Base-by-base conservation (phyloP, 805 yeast species). In the Wickerhamomyces sydowiorum region DNA sequence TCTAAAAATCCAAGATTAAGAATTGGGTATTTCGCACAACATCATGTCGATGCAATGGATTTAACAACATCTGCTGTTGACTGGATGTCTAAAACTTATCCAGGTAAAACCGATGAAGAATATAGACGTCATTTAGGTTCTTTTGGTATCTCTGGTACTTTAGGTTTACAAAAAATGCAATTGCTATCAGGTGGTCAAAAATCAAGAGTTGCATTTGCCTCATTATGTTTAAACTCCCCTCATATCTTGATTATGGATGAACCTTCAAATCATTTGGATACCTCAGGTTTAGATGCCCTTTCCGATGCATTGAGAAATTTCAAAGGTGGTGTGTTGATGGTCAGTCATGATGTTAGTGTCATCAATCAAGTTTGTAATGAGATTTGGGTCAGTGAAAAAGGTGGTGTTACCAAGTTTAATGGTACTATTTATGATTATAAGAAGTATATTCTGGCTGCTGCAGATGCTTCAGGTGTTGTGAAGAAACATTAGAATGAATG, bases 181-280 rank as follows among this genome's bases (percentile, higher is more conserved):
- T 69, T 85, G 43, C 69, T 93, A 45, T 91, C 98, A 9, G 99
- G 98, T 66, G 99, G 99, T 72, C 99, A 93, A 61, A 93, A 93
- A 64, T 89, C 97, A 22, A 80, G 99, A 67, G 99, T 93, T 40
- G 98, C 98, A 0, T 93, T 93, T 68, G 98, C 99, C 8, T 91
- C 96, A 14, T 72, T 93, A 50, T 88, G 97, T 67, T 72, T 93
- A 56, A 76, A 76, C 47, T 83, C 85, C 48, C 99, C 99, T 17
- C 99, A 93, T 62, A 80, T 93, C 35, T 72, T 93, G 56, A 80
- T 93, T 56, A 70, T 93, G 51, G 99, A 93, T 73, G 99, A 93
- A 75, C 99, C 99, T 65, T 86, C 96, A 7, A 93, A 93, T 68
- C 99, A 93, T 67, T 79, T 93, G 75, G 99, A 93, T 83, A 91